phyloP scores from a whole-genome alignment of 768 basidiomycete genomes.

The Boletus bicolor region DNA sequence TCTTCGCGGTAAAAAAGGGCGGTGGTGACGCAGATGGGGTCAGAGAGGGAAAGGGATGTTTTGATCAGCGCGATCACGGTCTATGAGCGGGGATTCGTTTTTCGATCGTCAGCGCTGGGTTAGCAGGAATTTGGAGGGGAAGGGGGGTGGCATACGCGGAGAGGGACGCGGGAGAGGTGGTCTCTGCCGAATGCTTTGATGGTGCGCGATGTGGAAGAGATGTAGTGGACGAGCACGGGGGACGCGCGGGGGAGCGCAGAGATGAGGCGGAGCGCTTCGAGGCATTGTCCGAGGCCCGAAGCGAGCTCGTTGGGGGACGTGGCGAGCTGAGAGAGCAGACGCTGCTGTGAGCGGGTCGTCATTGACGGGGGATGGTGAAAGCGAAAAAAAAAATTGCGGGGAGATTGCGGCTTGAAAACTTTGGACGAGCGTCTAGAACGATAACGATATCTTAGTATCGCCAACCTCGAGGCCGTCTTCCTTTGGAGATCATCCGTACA shows the following conservation, averaged over 20 bases:
- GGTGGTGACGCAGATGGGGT: slow-evolving; percentile 18
- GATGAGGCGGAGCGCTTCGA: slow-evolving; percentile 32
- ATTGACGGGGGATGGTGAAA: background rate
- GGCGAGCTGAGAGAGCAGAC: slow-evolving; percentile 29
- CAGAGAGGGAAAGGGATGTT: slow-evolving; percentile 18
- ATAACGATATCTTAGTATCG: background rate
- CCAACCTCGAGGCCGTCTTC: background rate
- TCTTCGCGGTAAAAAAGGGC: slow-evolving; percentile 32
- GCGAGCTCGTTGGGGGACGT: slow-evolving; percentile 34
- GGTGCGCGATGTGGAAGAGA: slow-evolving; percentile 11
- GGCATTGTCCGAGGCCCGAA: slow-evolving; percentile 32
- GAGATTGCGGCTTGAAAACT: background rate
- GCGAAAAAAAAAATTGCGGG: background rate
- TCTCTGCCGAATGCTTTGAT: slow-evolving; percentile 32
- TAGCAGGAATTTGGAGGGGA: too few relatives aligned
- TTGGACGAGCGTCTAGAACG: slow-evolving; percentile 4
- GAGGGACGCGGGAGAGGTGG: slow-evolving; percentile 30
- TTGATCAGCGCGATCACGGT: slow-evolving; percentile 28
- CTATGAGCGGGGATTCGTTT: slow-evolving; percentile 1
- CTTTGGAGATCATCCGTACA: too few relatives aligned
- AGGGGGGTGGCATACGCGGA: slow-evolving; percentile 23
- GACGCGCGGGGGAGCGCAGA: slow-evolving; percentile 28
- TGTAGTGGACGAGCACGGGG: slow-evolving; percentile 27
- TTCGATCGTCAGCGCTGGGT: background rate
- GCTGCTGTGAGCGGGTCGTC: slow-evolving; percentile 30